These are phyloP conservation scores for Parasitella parasitica DNA, from an alignment of 371 early-diverging fungal genomes.

Conservation along the genomic window DNA sequence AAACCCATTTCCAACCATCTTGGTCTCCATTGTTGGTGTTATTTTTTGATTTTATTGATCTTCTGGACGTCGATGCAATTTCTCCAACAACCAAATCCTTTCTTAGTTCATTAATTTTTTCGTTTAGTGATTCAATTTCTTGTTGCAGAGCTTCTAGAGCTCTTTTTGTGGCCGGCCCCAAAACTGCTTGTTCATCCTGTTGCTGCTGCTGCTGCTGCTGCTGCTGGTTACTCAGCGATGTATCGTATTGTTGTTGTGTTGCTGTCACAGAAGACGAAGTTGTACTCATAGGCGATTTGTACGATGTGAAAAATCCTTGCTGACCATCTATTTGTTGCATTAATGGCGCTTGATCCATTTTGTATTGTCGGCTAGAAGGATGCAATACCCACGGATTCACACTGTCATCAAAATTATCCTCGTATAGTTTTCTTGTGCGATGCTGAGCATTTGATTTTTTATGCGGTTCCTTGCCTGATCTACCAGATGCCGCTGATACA, in stretches of 20 bases:
- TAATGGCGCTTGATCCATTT: constrained; percentile 1
- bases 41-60: neutral
- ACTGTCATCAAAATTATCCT: constrained; percentile 31
- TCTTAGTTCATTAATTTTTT: constrained; percentile 42
- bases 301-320: constrained; percentile 10
- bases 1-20: constrained; percentile 46
- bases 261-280: constrained; percentile 35
- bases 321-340: constrained; percentile 2
- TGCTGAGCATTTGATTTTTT: neutral
- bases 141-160: constrained; percentile 43
- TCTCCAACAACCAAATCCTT: constrained; percentile 35
- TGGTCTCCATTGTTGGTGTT: neutral
- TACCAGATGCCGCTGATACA: constrained; percentile 2
- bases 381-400: constrained; percentile 42
- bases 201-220: neutral
- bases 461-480: neutral
- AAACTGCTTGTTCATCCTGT: constrained; percentile 9
- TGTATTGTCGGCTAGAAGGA: constrained; percentile 20
- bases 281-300: constrained; percentile 17
- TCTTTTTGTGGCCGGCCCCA: constrained; percentile 43
- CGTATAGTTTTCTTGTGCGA: constrained; percentile 8
- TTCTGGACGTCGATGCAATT: neutral
- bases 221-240: neutral
- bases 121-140: constrained; percentile 46
- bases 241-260: constrained; percentile 11